Conservation (phyloP, 352 stramenopile genomes). For the Pilasporangium apinafurcum region DNA sequence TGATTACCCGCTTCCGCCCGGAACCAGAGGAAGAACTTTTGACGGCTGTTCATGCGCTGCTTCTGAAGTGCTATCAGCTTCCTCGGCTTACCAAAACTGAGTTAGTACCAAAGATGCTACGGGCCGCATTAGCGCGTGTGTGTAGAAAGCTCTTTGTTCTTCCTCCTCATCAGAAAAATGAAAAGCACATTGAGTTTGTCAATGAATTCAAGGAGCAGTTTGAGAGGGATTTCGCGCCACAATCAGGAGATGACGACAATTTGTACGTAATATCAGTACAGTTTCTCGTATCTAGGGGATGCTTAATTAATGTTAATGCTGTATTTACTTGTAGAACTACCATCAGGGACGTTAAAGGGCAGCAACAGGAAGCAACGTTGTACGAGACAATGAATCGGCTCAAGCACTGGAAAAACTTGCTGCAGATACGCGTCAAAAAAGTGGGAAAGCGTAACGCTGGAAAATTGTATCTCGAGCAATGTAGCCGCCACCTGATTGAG, state of each 20-base stretch:
- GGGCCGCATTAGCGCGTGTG: conserved; percentile 88
- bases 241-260: conserved; percentile 12
- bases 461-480: conserved; percentile 80
- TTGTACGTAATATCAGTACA: conserved; percentile 3
- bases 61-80: conserved; percentile 92
- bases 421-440: conserved; percentile 80
- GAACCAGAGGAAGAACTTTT: conserved; percentile 97
- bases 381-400: conserved; percentile 86
- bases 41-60: conserved; percentile 91
- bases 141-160: conserved; percentile 90
- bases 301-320: conserved; percentile 1
- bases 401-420: conserved; percentile 88
- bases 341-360: conserved; percentile 10
- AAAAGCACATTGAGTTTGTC: conserved; percentile 86
- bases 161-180: conserved; percentile 77
- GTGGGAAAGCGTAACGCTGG: conserved; percentile 62
- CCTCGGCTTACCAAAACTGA: conserved; percentile 73
- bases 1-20: conserved; percentile 96
- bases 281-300: neutral
- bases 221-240: conserved; percentile 75
- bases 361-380: conserved; percentile 37
- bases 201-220: conserved; percentile 84
- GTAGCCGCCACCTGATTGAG: conserved; percentile 86
- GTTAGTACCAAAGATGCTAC: conserved; percentile 82
- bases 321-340: neutral